phyloP scores from a whole-genome alignment of 306 rosid genomes.

The Gastrolobium villosum region DNA sequence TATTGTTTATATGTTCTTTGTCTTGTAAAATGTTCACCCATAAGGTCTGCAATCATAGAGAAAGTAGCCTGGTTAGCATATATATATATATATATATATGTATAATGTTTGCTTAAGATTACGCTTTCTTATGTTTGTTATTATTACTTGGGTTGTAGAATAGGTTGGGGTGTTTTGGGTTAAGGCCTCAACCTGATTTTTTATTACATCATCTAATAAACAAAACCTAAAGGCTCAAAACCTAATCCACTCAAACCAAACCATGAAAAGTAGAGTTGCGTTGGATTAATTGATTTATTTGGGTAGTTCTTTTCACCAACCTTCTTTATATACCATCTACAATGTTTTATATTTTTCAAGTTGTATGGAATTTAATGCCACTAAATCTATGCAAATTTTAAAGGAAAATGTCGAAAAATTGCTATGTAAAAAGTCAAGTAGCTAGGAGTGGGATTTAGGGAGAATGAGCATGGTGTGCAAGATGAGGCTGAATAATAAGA shows the following conservation, averaged over 20 bases:
- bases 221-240: not conserved
- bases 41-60: constrained; percentile 20
- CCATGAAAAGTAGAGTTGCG: not conserved
- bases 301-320: not conserved
- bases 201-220: not conserved
- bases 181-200: not conserved
- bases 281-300: constrained; percentile 29
- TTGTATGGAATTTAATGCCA: constrained; percentile 21
- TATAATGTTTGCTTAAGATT: not conserved
- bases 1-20: constrained; percentile 29
- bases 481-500: constrained; percentile 9
- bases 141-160: not conserved
- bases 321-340: constrained; percentile 5
- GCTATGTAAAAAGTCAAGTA: not conserved
- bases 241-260: not conserved
- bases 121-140: not conserved
- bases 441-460: not conserved
- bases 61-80: not conserved
- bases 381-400: constrained; percentile 26
- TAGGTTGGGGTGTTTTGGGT: not conserved
- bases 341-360: constrained; percentile 10
- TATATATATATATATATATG: not conserved
- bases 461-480: constrained; percentile 25
- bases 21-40: constrained; percentile 26
- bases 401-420: not conserved